Evolutionary conservation across 2,329 filamentous ascomycete genomes (phyloP).

Genomic region (Calonectria pauciramosa): DNA sequence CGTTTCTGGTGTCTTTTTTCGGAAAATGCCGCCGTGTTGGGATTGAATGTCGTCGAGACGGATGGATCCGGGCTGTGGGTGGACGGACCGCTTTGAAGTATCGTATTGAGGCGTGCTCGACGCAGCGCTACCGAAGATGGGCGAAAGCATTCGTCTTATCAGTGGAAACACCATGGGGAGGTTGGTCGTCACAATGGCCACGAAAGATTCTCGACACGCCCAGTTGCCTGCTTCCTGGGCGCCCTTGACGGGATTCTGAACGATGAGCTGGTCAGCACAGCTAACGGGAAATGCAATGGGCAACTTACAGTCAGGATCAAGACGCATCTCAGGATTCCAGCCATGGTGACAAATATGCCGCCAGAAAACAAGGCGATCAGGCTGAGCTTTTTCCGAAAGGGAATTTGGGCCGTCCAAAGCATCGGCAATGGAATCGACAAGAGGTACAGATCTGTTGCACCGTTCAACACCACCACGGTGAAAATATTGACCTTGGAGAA

Average conservation of each 20-base stretch:
- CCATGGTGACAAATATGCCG: slow-evolving; percentile 53
- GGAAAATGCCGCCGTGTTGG: slow-evolving; percentile 1
- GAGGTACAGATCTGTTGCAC: slow-evolving; percentile 55
- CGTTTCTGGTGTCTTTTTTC: neutral
- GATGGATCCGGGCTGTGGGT: neutral
- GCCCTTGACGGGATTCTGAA: slow-evolving; percentile 44
- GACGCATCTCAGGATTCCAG: slow-evolving; percentile 50
- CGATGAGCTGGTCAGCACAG: neutral
- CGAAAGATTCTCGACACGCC: slow-evolving; percentile 53
- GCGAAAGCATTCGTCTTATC: slow-evolving; percentile 32
- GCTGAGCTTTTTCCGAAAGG: slow-evolving; percentile 61
- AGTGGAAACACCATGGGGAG: slow-evolving; percentile 56
- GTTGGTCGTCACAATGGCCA: slow-evolving; percentile 53
- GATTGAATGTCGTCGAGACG: neutral
- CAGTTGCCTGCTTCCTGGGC: slow-evolving; percentile 50
- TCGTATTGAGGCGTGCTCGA: neutral
- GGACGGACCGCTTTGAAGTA: neutral
- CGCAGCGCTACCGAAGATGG: neutral
- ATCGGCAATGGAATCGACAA: slow-evolving; percentile 59
- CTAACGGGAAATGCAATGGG: too few species aligned
- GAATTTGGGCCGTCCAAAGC: slow-evolving; percentile 64
- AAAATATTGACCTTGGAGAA: slow-evolving; percentile 54
- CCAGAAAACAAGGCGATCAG: slow-evolving; percentile 63
- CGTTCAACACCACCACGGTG: slow-evolving; percentile 51
- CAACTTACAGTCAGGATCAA: slow-evolving; percentile 48